These are phyloP conservation scores for Neurospora sp. DNA, from an alignment of 495 filamentous ascomycete genomes.

Conservation along the genomic window DNA sequence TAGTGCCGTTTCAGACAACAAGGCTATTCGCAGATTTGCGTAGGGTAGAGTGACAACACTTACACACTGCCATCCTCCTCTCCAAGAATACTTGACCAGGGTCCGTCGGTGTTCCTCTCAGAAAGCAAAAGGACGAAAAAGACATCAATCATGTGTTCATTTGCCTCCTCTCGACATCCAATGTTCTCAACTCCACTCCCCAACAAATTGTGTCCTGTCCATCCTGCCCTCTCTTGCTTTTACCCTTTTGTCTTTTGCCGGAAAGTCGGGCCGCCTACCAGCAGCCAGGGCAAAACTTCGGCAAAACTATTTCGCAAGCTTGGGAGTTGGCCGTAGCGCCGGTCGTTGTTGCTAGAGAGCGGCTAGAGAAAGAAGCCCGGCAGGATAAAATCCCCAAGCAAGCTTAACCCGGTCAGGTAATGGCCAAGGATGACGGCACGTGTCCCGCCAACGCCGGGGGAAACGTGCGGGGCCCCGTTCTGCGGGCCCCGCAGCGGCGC, in stretches of 20 bases:
- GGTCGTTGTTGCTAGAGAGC: background rate
- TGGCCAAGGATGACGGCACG: background rate
- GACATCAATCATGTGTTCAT: background rate
- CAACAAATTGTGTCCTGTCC: background rate
- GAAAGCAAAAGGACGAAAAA: background rate
- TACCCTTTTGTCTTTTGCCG: background rate
- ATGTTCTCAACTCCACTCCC: background rate
- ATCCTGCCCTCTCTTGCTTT: background rate
- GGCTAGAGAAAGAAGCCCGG: background rate
- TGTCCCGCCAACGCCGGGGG: background rate
- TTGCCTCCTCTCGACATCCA: background rate
- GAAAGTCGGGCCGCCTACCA: background rate
- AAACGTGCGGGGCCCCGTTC: background rate
- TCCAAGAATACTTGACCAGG: background rate
- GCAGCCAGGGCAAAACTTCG: background rate
- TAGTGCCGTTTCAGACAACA: background rate
- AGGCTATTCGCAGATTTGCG: background rate
- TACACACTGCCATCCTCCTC: background rate
- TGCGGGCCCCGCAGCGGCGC: no score
- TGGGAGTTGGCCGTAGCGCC: background rate
- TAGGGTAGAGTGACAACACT: background rate
- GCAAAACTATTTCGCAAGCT: background rate
- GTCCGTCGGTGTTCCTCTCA: background rate
- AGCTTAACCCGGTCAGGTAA: background rate
- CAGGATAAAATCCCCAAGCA: background rate